phyloP scores from a whole-genome alignment of 2,329 filamentous ascomycete genomes.

The Aspergillus intermedius region DNA sequence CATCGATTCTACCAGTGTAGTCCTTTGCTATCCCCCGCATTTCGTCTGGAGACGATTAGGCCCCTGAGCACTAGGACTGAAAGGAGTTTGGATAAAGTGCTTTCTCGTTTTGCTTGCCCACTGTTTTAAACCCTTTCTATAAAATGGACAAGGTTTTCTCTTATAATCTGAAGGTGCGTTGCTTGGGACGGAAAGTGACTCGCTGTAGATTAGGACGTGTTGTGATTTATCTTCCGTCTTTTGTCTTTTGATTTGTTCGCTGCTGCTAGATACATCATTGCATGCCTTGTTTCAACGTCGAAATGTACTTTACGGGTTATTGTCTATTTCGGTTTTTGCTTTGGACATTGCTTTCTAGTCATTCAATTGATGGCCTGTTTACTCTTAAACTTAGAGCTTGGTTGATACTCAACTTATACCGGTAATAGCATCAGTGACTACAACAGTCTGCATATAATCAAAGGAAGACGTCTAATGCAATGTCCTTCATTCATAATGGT shows the following conservation, averaged over 20 bases:
- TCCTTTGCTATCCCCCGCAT: background rate
- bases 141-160: background rate
- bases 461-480: background rate
- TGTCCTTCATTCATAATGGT: background rate
- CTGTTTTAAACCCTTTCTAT: background rate
- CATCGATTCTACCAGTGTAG: background rate
- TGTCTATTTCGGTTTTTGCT: slow-evolving; percentile 1
- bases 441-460: background rate
- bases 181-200: slow-evolving; percentile 6
- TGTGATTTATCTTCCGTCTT: background rate
- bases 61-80: background rate
- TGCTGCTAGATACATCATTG: slow-evolving; percentile 10
- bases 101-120: background rate
- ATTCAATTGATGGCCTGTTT: too few relatives aligned
- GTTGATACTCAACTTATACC: too few relatives aligned
- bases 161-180: background rate
- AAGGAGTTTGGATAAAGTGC: background rate
- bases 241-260: background rate
- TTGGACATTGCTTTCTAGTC: background rate
- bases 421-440: background rate
- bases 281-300: slow-evolving; percentile 4
- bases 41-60: background rate
- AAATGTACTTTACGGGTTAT: slow-evolving; percentile 18
- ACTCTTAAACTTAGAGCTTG: too few relatives aligned
- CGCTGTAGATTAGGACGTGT: slow-evolving; percentile 6